These are phyloP conservation scores for Rhododendron ovatum DNA, from an alignment of 148 eudicot genomes.

Conservation along the genomic window DNA sequence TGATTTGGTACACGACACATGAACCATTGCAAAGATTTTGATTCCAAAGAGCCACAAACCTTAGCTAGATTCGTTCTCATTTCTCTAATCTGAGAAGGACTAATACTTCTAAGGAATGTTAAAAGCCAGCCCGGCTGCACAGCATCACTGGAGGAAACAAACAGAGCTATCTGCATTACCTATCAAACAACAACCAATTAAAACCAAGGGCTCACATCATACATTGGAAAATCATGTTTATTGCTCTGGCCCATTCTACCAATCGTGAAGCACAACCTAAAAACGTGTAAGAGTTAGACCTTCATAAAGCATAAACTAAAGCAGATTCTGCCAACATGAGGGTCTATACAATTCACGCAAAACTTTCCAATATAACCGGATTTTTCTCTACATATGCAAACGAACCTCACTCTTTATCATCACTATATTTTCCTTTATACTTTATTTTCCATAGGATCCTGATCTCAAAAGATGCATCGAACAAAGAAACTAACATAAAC, in stretches of 20 bases:
- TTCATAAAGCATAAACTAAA: not conserved
- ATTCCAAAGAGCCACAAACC: not conserved
- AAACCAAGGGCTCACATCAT: no score
- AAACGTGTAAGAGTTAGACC: not conserved
- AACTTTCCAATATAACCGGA: not conserved
- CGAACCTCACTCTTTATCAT: not conserved
- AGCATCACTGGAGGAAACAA: no score
- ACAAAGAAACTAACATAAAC: not conserved
- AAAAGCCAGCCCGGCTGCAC: no score
- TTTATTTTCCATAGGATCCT: not conserved
- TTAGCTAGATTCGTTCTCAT: no score
- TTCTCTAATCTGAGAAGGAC: no score
- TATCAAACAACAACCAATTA: no score
- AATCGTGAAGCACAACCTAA: not conserved
- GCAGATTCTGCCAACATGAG: slow-evolving; percentile 10
- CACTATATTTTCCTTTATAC: not conserved
- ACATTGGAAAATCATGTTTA: not conserved
- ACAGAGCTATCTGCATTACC: no score
- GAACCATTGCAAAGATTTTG: not conserved
- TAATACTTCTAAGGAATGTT: no score
- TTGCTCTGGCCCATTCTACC: not conserved
- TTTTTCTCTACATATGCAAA: not conserved
- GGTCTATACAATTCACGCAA: not conserved
- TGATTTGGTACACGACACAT: not conserved
- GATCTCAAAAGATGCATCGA: slow-evolving; percentile 4